Evolutionary conservation across 169 alveolate species (phyloP).

Genomic region (Theileria annulata): DNA sequence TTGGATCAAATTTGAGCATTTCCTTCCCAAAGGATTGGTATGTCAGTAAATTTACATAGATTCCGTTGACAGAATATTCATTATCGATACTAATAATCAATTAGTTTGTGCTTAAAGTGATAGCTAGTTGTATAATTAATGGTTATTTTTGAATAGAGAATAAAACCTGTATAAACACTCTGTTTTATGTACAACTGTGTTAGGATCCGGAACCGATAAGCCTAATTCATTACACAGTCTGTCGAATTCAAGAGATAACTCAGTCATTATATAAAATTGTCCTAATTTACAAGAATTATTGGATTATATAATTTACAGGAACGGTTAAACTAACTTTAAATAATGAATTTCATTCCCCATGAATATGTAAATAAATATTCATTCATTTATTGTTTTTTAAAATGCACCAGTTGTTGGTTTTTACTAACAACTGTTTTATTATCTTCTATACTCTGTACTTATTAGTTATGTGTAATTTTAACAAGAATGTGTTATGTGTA

Average conservation of each 20-base stretch:
- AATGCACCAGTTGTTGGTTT: constrained; percentile 1
- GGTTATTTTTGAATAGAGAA: too few species aligned
- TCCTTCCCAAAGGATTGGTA: constrained; percentile 68
- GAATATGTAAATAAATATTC: neutral
- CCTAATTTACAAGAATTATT: constrained; percentile 7
- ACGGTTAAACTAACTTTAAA: neutral
- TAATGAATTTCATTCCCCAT: neutral
- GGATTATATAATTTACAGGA: neutral
- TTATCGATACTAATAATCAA: constrained; percentile 61
- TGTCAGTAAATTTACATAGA: constrained; percentile 71
- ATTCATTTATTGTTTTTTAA: neutral
- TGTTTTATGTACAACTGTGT: constrained; percentile 28
- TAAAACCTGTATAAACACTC: constrained; percentile 26
- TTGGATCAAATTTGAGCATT: constrained; percentile 32
- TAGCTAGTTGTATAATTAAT: neutral
- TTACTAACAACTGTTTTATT: neutral
- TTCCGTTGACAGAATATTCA: constrained; percentile 74
- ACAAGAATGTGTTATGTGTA: neutral
- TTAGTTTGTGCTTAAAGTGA: neutral
- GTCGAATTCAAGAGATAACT: neutral
- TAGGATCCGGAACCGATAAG: neutral
- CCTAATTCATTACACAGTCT: constrained; percentile 12
- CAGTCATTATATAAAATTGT: neutral
- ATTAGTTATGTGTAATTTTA: neutral
- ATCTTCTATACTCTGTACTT: neutral